Percentiles rank a stretch among this genome's conserved stretches.
Conservation (phyloP, 768 basidiomycete species). For the Termitomyces sp. region DNA sequence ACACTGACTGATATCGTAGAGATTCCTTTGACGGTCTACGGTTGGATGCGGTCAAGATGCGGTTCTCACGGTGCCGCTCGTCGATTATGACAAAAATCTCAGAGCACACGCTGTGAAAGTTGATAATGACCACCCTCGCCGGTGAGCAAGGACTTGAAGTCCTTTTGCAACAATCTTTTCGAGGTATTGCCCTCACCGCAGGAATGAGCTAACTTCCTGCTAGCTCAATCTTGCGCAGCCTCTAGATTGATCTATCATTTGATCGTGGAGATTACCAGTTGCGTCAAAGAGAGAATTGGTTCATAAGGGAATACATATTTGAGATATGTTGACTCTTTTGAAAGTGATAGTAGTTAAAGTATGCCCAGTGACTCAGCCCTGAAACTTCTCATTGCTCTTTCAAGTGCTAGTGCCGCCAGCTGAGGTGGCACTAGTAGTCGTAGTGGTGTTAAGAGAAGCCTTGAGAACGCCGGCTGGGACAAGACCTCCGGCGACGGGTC, state of each 20-base stretch:
- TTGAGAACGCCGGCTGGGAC: slow-evolving; percentile 6
- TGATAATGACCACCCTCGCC: too few species aligned
- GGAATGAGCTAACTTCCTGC: not conserved
- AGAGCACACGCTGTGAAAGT: too few species aligned
- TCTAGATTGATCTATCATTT: too few species aligned
- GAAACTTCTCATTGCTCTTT: not conserved
- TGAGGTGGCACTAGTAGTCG: not conserved
- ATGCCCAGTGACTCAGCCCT: not conserved
- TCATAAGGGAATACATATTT: not conserved
- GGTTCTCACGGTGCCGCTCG: too few species aligned
- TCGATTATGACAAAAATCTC: too few species aligned
- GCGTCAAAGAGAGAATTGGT: not conserved
- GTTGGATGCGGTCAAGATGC: too few species aligned
- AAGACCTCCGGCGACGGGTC: slow-evolving; percentile 9
- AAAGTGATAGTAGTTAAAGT: not conserved
- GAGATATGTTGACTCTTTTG: not conserved
- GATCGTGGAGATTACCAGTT: not conserved
- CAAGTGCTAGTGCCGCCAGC: not conserved
- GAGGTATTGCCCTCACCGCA: not conserved
- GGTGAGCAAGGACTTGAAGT: not conserved
- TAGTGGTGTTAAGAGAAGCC: not conserved
- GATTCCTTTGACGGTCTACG: too few species aligned
- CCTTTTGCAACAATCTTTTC: not conserved
- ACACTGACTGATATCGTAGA: too few species aligned
- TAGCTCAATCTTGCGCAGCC: not conserved